Base-by-base conservation (phyloP, 805 yeast species). In the Candida maesae region DNA sequence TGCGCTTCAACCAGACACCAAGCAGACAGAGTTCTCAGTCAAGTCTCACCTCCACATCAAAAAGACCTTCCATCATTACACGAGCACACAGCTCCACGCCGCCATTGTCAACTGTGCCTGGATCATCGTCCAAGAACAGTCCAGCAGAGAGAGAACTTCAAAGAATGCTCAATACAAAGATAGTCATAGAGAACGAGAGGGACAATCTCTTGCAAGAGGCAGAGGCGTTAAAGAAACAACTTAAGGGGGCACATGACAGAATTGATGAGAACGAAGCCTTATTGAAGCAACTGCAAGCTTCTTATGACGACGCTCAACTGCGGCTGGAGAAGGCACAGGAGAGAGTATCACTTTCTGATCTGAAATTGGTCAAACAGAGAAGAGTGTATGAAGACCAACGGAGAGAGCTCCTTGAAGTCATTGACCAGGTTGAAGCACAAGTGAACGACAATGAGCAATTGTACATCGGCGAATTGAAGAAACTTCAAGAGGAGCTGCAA, bases 381-480 rank as follows among this genome's bases (percentile, higher is more conserved):
- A 53, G 52, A 15, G 72, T 66, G 20, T 70, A 73, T 33, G 83
- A 78, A 37, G 52, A 58, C 13, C 83, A 81, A 33, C 64, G 83
- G 21, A 73, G 70, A 35, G 84, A 81, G 53, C 66, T 83, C 63
- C 58, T 81, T 34, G 76, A 73, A 36, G 78, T 76, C 14, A 68
- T 81, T 36, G 81, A 75, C 44, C 61, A 76, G 33, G 66, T 81
- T 56, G 75, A 77, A 33, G 57, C 63, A 24, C 77, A 78, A 31
- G 78, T 78, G 27, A 71, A 68, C 36, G 83, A 79, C 44, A 76
- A 73, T 43, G 82, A 75, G 45, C 54, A 56, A 16, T 59, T 74
- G 25, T 78, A 72, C 50, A 64, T 68, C 36, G 58, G 61, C n/a
- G 74, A 75, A 45, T 60, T 79, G 36, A 58, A 58, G 27, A 71